Percentiles rank a stretch among this genome's conserved stretches.
These are phyloP conservation scores for Phialocephala sp. DNA, from an alignment of 2,329 filamentous ascomycete species.

Conservation along the genomic window DNA sequence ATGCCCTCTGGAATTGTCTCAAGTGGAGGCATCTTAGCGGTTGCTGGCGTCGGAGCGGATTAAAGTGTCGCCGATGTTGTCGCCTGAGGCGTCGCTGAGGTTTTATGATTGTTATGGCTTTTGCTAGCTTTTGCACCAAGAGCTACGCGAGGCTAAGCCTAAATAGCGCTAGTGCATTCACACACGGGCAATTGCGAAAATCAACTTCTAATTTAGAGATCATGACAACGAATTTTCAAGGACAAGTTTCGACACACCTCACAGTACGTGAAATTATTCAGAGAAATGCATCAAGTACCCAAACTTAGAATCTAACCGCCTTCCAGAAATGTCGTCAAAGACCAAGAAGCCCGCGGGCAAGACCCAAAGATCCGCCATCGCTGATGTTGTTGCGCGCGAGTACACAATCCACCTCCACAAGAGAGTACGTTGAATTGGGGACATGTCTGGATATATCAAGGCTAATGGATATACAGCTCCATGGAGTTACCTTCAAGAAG, in stretches of 20 bases:
- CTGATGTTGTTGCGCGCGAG: conserved; percentile 98
- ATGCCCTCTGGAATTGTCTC: too few species aligned
- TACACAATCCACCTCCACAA: conserved; percentile 99
- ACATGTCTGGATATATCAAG: conserved; percentile 20
- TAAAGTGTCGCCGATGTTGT: too few species aligned
- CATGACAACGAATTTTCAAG: conserved; percentile 34
- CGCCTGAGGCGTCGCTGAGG: too few species aligned
- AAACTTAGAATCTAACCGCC: conserved; percentile 38
- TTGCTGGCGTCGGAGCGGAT: too few species aligned
- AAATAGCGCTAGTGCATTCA: neutral
- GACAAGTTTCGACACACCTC: conserved; percentile 36
- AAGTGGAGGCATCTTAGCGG: too few species aligned
- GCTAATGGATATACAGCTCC: conserved; percentile 74
- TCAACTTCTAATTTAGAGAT: neutral
- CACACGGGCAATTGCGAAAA: conserved; percentile 30
- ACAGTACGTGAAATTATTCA: conserved; percentile 32
- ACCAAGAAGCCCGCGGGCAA: conserved; percentile 73
- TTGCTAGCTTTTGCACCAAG: too few species aligned
- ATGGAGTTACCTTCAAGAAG: conserved; percentile 99
- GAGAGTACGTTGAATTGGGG: conserved; percentile 73
- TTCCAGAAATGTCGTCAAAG: conserved; percentile 69
- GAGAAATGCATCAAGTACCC: neutral
- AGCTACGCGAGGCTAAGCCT: neutral
- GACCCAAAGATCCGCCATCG: conserved; percentile 86
- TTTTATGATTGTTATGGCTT: too few species aligned